A percentile compares a stretch with the other conserved stretches of the same genome.
Evolutionary conservation across 2,329 filamentous ascomycete genomes (phyloP).

Genomic region (Acarospora socialis): DNA sequence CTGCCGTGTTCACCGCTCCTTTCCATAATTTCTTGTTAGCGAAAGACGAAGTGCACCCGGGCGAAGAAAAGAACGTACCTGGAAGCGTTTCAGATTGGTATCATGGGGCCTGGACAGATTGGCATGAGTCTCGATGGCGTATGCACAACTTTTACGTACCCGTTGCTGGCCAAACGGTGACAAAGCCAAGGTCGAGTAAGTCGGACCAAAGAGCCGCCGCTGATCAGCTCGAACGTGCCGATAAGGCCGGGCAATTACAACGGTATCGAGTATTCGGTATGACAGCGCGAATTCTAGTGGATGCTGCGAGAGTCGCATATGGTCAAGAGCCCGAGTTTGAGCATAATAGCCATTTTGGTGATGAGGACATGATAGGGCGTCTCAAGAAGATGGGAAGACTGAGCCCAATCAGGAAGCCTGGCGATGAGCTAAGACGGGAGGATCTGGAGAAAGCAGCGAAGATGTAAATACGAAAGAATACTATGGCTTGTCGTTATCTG

Average conservation of each 20-base stretch:
- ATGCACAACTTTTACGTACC: slow-evolving; percentile 92
- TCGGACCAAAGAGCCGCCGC: slow-evolving; percentile 29
- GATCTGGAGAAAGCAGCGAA: slow-evolving; percentile 38
- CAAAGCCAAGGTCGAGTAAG: slow-evolving; percentile 36
- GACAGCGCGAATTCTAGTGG: slow-evolving; percentile 81
- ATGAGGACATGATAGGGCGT: slow-evolving; percentile 49
- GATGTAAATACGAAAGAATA: slow-evolving; percentile 21
- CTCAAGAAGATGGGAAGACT: slow-evolving; percentile 43
- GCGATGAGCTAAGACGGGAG: slow-evolving; percentile 38
- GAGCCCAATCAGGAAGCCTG: slow-evolving; percentile 34
- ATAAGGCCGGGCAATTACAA: slow-evolving; percentile 30
- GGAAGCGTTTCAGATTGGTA: slow-evolving; percentile 59
- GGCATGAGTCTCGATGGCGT: slow-evolving; percentile 63
- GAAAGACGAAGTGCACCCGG: slow-evolving; percentile 38
- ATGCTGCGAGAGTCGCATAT: slow-evolving; percentile 75
- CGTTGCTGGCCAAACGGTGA: slow-evolving; percentile 54
- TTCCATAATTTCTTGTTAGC: slow-evolving; percentile 66
- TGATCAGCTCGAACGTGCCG: slow-evolving; percentile 32
- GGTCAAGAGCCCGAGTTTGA: slow-evolving; percentile 73
- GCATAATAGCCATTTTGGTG: slow-evolving; percentile 48
- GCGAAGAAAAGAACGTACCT: slow-evolving; percentile 24
- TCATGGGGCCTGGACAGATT: slow-evolving; percentile 65
- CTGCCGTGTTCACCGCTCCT: slow-evolving; percentile 81
- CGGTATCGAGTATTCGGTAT: slow-evolving; percentile 87
- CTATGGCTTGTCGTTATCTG: too few relatives aligned